A percentile compares a stretch with the other conserved stretches of the same genome.
These are phyloP conservation scores for Tylopilus vinaceipallidus DNA, from an alignment of 768 basidiomycete species.

Conservation along the genomic window DNA sequence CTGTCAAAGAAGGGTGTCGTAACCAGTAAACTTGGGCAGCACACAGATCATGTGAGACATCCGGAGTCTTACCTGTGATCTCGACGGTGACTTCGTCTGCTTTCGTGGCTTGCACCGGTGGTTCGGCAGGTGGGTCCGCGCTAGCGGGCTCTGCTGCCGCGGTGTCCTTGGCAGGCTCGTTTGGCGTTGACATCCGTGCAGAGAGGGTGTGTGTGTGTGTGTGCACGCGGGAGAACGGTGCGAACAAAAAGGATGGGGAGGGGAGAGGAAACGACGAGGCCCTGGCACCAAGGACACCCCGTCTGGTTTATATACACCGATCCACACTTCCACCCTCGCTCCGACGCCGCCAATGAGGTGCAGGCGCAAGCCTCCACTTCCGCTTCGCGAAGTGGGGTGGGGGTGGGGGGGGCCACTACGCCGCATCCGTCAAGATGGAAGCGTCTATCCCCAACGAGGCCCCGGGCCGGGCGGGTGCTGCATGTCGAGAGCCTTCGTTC, in stretches of 20 bases:
- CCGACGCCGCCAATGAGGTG: constrained; percentile 19
- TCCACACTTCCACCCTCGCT: constrained; percentile 18
- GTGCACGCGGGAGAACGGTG: not conserved
- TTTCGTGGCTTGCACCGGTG: constrained; percentile 2
- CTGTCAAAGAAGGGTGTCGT: constrained; percentile 6
- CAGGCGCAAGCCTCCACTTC: no score
- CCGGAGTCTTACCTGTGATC: constrained; percentile 26
- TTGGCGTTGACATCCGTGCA: constrained; percentile 14
- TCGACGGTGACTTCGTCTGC: constrained; percentile 24
- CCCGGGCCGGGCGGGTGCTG: no score
- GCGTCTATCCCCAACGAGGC: constrained; percentile 14
- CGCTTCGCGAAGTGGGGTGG: constrained; percentile 21
- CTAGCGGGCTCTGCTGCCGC: not conserved
- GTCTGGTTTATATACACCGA: constrained; percentile 19
- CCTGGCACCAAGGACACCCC: constrained; percentile 8
- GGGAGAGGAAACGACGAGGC: not conserved
- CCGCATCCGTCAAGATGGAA: no score
- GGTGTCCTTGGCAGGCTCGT: constrained; percentile 1
- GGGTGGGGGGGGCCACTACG: no score
- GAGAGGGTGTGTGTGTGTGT: no score
- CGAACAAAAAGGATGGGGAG: not conserved
- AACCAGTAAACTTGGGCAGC: not conserved
- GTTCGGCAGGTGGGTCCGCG: not conserved
- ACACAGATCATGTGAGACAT: not conserved
- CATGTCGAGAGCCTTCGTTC: no score